Percentiles rank a stretch among this genome's conserved stretches.
Conservation (phyloP, 768 basidiomycete genomes). For the Boletus subcaerulescens region DNA sequence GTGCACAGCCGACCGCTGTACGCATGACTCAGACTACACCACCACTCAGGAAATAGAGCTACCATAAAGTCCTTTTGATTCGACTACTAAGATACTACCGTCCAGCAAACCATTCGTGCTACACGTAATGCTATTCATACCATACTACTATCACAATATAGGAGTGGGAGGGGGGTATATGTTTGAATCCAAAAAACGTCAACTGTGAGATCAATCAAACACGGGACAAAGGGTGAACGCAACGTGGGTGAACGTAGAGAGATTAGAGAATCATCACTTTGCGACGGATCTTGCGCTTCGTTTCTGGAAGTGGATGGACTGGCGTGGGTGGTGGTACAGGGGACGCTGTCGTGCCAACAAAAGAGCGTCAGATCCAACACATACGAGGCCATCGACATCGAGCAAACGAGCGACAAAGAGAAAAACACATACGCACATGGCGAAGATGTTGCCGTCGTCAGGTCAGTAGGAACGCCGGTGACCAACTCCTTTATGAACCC, state of each 20-base stretch:
- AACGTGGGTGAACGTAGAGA: neutral
- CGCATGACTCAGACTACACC: neutral
- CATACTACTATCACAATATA: slow-evolving; percentile 13
- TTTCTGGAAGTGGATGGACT: slow-evolving; percentile 16
- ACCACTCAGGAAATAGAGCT: slow-evolving; percentile 12
- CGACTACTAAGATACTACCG: slow-evolving; percentile 5
- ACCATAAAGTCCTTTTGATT: slow-evolving; percentile 9
- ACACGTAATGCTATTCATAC: slow-evolving; percentile 24
- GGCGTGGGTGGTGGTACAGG: slow-evolving; percentile 8
- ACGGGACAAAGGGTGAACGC: neutral
- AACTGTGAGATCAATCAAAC: neutral
- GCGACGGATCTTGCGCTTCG: slow-evolving; percentile 32
- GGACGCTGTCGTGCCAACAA: neutral
- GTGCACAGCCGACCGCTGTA: neutral
- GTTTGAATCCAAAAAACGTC: slow-evolving; percentile 8
- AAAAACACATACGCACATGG: slow-evolving; percentile 11
- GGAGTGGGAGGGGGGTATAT: slow-evolving; percentile 7
- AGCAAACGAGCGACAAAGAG: neutral
- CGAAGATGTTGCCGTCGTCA: neutral
- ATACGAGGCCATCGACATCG: neutral
- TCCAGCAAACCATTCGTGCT: slow-evolving; percentile 12
- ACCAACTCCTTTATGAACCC: slow-evolving; percentile 36
- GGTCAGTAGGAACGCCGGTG: slow-evolving; percentile 2
- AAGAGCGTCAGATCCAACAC: neutral
- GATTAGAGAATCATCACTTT: slow-evolving; percentile 28